Percentiles rank a stretch among this genome's conserved stretches.
Conservation (phyloP, 495 filamentous ascomycete genomes). For the Pseudomonodictys pantanalensis region DNA sequence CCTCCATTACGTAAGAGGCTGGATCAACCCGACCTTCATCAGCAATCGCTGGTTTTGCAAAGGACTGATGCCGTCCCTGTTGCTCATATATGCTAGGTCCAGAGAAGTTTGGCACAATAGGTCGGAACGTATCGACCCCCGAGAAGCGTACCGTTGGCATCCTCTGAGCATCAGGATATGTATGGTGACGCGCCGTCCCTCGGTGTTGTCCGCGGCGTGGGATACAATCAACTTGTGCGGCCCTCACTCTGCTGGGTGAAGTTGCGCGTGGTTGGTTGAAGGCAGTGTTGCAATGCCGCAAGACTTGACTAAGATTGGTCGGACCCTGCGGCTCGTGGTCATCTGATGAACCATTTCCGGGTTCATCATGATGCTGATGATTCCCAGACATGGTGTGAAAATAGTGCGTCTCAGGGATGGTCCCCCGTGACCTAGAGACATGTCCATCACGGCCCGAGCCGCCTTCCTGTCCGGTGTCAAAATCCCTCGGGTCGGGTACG, state of each 20-base stretch:
- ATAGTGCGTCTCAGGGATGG: too few species aligned
- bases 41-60: background rate
- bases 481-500: background rate
- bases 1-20: slow-evolving; percentile 2
- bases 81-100: slow-evolving; percentile 19
- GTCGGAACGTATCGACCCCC: background rate
- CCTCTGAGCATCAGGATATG: background rate
- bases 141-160: slow-evolving; percentile 17
- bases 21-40: background rate
- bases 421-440: too few species aligned
- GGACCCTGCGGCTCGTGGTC: background rate
- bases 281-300: slow-evolving; percentile 14
- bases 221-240: background rate
- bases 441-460: too few species aligned
- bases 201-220: too few species aligned
- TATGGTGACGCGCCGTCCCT: background rate
- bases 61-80: slow-evolving; percentile 12
- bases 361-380: background rate
- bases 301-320: slow-evolving; percentile 14
- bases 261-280: slow-evolving; percentile 7
- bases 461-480: too few species aligned
- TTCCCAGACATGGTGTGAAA: too few species aligned
- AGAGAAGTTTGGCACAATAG: slow-evolving; percentile 1
- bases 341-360: background rate
- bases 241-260: background rate